Base-by-base conservation (phyloP, 441 rosid genomes). In the Populus hybrid region DNA sequence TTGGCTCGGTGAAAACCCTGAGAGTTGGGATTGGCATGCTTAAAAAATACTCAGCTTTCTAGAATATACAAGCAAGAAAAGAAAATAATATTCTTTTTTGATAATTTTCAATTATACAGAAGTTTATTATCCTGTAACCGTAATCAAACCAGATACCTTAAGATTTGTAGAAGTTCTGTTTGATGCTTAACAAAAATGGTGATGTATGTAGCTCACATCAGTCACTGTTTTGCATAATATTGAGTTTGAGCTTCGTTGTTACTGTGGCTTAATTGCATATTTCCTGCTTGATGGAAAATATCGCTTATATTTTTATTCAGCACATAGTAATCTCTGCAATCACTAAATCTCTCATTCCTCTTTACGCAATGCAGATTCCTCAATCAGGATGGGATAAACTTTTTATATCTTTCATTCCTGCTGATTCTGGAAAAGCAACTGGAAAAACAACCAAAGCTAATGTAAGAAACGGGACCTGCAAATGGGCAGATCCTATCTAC, bases 401-500 rank as follows among this genome's bases (percentile, higher is more conserved):
- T 38, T 91, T 92, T 83, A 90, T 97, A 87, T 92, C 99, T 34
- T 90, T 93, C 81, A 87, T 92, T 81, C 95, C 99, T 59, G 89
- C 93, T 80, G 99, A 93, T 87, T 88, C 99, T 35, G 95, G 92
- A 77, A 97, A 93, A 89, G 90, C 92, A 75, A 89, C 97, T 20
- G 93, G 93, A 34, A 97, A 97, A 89, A 97, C 99, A 64, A 92
- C 95, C 40, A 97, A 97, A 86, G 97, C 99, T 72, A 93, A 86
- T 90, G 99, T 95, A 72, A 92, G 99, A 85, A 97, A 94, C 73
- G 97, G 99, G 83, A 87, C 92, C 63, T 97, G 99, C 89, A 97
- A 97, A 82, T 97, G 99, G 99, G 97, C 84, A 23, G 99, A 97
- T 92, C 99, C 99, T 7, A 93, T 97, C 84, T 97, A 97, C 71